Evolutionary conservation across 2,329 filamentous ascomycete genomes (phyloP).

Genomic region (Aspergillus intermedius): DNA sequence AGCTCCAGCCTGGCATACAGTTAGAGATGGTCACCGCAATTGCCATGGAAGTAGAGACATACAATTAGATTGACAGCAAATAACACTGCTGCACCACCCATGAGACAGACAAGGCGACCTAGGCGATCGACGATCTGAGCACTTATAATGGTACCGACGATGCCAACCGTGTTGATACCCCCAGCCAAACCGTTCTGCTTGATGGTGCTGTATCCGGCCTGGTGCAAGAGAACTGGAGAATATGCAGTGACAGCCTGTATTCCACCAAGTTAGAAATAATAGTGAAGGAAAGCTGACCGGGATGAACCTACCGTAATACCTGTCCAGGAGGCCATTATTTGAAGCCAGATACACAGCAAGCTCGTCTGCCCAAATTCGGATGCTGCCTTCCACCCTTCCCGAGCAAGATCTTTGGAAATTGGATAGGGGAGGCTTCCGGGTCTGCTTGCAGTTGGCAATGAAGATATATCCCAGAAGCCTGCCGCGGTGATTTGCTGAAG

Average conservation of each 20-base stretch:
- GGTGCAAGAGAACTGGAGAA: conserved; percentile 22
- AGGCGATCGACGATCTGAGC: conserved; percentile 47
- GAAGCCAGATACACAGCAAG: conserved; percentile 39
- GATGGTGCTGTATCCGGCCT: conserved; percentile 31
- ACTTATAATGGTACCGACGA: conserved; percentile 47
- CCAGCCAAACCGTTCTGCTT: conserved; percentile 44
- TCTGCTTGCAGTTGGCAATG: conserved; percentile 42
- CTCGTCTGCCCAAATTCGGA: conserved; percentile 32
- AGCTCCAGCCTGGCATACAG: conserved; percentile 24
- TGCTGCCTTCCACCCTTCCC: conserved; percentile 25
- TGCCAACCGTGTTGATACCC: conserved; percentile 47
- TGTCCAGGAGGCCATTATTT: conserved; percentile 42
- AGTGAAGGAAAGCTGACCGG: conserved; percentile 18
- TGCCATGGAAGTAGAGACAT: conserved; percentile 1
- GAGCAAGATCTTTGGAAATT: conserved; percentile 34
- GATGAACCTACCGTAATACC: conserved; percentile 22
- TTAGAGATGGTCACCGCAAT: no score
- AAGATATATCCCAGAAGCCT: conserved; percentile 47
- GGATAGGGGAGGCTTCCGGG: conserved; percentile 23
- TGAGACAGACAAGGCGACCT: conserved; percentile 39
- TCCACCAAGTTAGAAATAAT: conserved; percentile 15
- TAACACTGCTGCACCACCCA: conserved; percentile 35
- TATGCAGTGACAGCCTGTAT: conserved; percentile 31
- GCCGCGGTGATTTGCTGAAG: conserved; percentile 42
- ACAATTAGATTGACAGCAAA: conserved; percentile 40